Evolutionary conservation across 2,329 filamentous ascomycete genomes (phyloP), one percentile per base, ranked within the genome.

Genomic region (Huntiella decipiens): DNA sequence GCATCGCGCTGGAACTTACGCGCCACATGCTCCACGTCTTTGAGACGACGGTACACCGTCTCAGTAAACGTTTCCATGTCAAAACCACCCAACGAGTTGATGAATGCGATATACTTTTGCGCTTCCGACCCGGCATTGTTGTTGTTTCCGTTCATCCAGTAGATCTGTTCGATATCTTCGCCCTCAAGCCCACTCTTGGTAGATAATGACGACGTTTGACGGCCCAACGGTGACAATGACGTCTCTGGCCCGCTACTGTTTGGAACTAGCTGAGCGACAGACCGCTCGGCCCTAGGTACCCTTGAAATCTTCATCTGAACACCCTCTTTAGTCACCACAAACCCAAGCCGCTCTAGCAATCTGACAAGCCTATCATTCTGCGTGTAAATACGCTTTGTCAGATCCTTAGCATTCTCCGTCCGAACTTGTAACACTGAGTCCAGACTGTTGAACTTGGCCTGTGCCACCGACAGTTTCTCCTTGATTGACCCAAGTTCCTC

Each of bases 1-100:
- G 83, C 79, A 58, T 98, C 91, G 50, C 84, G 84, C 56, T 91
- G 86, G 67, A 87, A 87, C 62, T 94, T 96, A 48, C 87, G 82
- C 13, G 87, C 87, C 50, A 91, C 80, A 54, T 91, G 79, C 60
- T 98, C 91, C 51, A 92, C 81, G 56, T 98, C 91, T 55, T 88
- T 92, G 55, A 95, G 76, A 11, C 91, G 80, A 56, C 88, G 91
- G 51, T 84, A 80, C 19, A 98, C 71, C 0, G 83, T 79, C 49
- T 96, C 88, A 40, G 77, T 75, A 55, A 94, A 93, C 3, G 74
- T 69, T 51, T 95, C 84, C 41, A 88, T 69, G 56, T 93, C 83
- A 56, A 98, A 91, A 22, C 73, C 72, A 13, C 82, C 76, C 13
- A 94, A 65, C 3, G 76, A 76, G 33, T 74, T 68, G 52, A 94